Base-by-base conservation (phyloP, 495 filamentous ascomycete genomes). In the Lentithecium fluviatile region DNA sequence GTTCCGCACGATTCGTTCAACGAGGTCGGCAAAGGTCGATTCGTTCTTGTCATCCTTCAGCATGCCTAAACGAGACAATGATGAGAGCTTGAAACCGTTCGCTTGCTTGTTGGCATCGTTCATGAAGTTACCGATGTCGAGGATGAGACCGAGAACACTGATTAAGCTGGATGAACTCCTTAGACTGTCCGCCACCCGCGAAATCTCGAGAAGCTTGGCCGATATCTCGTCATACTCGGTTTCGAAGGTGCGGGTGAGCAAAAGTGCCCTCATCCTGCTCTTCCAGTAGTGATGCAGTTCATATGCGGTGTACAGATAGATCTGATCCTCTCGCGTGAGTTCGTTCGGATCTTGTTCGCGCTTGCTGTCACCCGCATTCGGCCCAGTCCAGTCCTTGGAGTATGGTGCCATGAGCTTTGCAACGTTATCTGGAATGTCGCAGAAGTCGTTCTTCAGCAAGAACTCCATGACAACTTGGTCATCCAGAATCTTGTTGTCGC, bases 211-310 rank as follows among this genome's bases (percentile, higher is more conserved):
- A 56, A 98, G 78, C 73, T 90, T 94, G 11, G 80, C 76, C 0
- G 88, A 89, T 21, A 96, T 84, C 61, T 97, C 88, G 62, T 96
- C 91, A 71, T 98, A 97, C 55, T 98, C 94, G 2, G 78, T 60
- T 72, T 97, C 93, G 68, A 84, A 96, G 21, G 82, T 90, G 64
- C 88, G 84, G 0, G 94, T 97, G 68, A 98, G 75, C 2, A 84
- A 78, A 58, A 98, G 81, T 4, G 95, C 95, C 53, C 94, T 83
- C 83, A 97, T 97, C 74, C 94, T 85, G 43, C 88, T 88, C 80
- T 96, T 97, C 94, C 94, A 98, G 75, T 98, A 98, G 73, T 98
- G 95, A 59, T 95, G 90, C 64, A 98, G 79, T 70, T 98, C 95
- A 64, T 86, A 98, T 0, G 95, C 89, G 2, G 94, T 97, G 59